A percentile compares a stretch with the other conserved stretches of the same genome.
Evolutionary conservation across 225 moss, liverwort and hornwort species (phyloP).

Genomic region (Lunularia cruciata): DNA sequence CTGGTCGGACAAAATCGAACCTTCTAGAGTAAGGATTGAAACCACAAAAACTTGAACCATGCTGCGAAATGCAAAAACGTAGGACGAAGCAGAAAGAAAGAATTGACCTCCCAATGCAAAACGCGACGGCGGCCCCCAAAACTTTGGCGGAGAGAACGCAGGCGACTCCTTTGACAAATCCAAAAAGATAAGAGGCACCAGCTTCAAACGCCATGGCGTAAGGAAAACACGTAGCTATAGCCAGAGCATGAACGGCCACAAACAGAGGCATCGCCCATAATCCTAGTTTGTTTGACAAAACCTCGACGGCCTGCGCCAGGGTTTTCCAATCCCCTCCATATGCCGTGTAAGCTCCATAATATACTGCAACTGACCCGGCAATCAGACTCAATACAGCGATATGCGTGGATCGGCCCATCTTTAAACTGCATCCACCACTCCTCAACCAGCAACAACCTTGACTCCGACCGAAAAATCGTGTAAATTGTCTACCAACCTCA

Average conservation of each 20-base stretch:
- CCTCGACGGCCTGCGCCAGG: constrained; percentile 55
- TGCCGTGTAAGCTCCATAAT: constrained; percentile 44
- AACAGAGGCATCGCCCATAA: constrained; percentile 84
- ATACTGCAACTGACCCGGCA: constrained; percentile 51
- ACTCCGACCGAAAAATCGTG: too few relatives aligned
- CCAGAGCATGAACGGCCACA: constrained; percentile 69
- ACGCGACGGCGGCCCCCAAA: constrained; percentile 88
- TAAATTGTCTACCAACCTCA: too few relatives aligned
- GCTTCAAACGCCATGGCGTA: constrained; percentile 92
- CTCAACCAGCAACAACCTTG: too few relatives aligned
- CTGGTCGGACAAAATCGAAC: too few relatives aligned
- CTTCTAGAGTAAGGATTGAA: not conserved
- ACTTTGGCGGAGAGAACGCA: constrained; percentile 92
- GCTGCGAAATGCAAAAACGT: not conserved
- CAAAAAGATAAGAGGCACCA: constrained; percentile 77
- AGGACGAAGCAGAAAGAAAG: not conserved
- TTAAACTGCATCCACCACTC: too few relatives aligned
- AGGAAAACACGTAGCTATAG: constrained; percentile 90
- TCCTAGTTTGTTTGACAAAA: constrained; percentile 56
- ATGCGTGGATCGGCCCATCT: constrained; percentile 59
- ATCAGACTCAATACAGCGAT: constrained; percentile 52
- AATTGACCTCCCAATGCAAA: constrained; percentile 76
- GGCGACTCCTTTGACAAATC: constrained; percentile 71
- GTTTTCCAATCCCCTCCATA: constrained; percentile 71
- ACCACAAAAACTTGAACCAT: not conserved